Conservation (phyloP, 805 yeast genomes). For the Candida alai region DNA sequence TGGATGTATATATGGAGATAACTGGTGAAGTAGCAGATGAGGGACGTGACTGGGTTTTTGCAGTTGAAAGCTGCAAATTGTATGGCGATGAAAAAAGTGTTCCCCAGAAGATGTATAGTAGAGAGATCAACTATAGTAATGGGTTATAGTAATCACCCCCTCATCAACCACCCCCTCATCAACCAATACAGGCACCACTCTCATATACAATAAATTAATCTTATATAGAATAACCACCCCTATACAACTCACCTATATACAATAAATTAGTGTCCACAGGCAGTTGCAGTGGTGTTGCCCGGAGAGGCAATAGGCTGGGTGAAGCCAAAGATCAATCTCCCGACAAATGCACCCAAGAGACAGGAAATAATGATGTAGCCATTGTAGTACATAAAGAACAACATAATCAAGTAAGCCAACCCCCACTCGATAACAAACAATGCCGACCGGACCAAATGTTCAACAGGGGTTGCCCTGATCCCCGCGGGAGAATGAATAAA, state of each 20-base stretch:
- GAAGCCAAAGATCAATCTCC: constrained; percentile 50
- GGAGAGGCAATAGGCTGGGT: constrained; percentile 32
- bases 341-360: constrained; percentile 58
- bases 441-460: constrained; percentile 48
- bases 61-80: neutral
- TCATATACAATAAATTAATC: neutral
- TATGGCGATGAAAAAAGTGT: neutral
- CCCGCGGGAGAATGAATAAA: constrained; percentile 14
- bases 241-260: neutral
- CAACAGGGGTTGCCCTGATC: constrained; percentile 39
- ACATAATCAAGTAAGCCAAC: constrained; percentile 60
- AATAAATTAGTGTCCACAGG: constrained; percentile 4
- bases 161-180: too few species aligned
- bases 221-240: neutral
- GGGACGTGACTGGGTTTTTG: neutral
- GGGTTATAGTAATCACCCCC: too few species aligned
- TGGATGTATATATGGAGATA: neutral
- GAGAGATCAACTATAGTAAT: too few species aligned
- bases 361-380: constrained; percentile 65
- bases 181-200: too few species aligned
- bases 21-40: too few species aligned
- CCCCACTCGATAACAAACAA: constrained; percentile 61
- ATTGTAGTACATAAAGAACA: constrained; percentile 72
- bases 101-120: too few species aligned
- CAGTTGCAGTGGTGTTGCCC: constrained; percentile 4